A percentile compares a stretch with the other conserved stretches of the same genome.
These are phyloP conservation scores for Neofusicoccum laricinum DNA, from an alignment of 2,329 filamentous ascomycete species.

Conservation along the genomic window DNA sequence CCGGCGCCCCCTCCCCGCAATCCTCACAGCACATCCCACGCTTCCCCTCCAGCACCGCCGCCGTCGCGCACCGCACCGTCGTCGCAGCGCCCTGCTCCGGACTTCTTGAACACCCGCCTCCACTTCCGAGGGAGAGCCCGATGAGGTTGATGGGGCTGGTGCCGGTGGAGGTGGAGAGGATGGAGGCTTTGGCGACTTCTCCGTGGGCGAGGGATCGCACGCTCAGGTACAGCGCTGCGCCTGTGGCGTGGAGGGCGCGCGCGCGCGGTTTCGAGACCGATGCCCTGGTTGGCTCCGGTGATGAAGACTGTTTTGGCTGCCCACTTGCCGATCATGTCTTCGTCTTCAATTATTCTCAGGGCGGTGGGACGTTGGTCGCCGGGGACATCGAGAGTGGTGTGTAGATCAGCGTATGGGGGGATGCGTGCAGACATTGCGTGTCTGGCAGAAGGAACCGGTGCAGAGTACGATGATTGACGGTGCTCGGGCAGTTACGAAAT, in stretches of 20 bases:
- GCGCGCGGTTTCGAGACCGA: background rate
- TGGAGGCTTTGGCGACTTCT: slow-evolving; percentile 23
- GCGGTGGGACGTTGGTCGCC: slow-evolving; percentile 44
- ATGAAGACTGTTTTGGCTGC: slow-evolving; percentile 7
- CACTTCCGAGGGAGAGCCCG: slow-evolving; percentile 35
- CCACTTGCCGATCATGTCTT: slow-evolving; percentile 25
- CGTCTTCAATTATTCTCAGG: slow-evolving; percentile 39
- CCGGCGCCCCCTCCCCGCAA: background rate
- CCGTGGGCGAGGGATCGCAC: slow-evolving; percentile 26
- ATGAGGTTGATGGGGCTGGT: slow-evolving; percentile 32
- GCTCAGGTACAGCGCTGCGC: slow-evolving; percentile 28
- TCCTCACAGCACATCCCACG: slow-evolving; percentile 31
- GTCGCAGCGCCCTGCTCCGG: slow-evolving; percentile 30
- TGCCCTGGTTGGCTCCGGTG: slow-evolving; percentile 30
- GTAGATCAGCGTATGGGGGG: slow-evolving; percentile 20
- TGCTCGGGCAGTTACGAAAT: too few species aligned
- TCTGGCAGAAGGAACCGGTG: background rate
- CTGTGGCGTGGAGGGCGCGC: slow-evolving; percentile 20
- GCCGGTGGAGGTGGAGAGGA: slow-evolving; percentile 35
- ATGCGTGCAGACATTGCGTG: background rate
- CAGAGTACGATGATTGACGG: background rate
- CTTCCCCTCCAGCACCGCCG: slow-evolving; percentile 40
- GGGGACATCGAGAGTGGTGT: slow-evolving; percentile 28
- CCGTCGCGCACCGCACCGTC: slow-evolving; percentile 30
- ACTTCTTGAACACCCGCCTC: slow-evolving; percentile 26